Conservation (phyloP, 129 eudicot genomes). For the Pulicaria dysenterica region DNA sequence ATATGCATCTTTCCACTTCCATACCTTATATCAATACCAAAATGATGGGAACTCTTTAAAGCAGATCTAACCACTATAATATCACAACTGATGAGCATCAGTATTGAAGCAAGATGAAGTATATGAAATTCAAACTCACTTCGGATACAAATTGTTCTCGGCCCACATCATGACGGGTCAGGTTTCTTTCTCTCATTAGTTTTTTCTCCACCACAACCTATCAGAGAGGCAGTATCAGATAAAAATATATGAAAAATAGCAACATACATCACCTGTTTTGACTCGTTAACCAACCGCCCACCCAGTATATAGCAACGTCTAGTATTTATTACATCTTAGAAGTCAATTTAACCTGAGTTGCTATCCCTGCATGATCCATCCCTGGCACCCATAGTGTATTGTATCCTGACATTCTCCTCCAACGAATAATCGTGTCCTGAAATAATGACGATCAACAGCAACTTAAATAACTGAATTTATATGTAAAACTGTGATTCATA, state of each 20-base stretch:
- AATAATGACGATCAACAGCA: conserved; percentile 16
- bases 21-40: conserved; percentile 58
- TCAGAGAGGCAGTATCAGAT: not conserved
- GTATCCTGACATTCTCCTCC: conserved; percentile 96
- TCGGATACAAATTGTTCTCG: conserved; percentile 80
- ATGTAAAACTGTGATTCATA: not conserved
- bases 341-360: conserved; percentile 76
- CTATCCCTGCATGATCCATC: conserved; percentile 99
- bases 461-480: not conserved
- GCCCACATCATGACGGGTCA: conserved; percentile 88
- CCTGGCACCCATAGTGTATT: conserved; percentile 98
- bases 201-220: conserved; percentile 99
- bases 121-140: conserved; percentile 55
- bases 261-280: not conserved
- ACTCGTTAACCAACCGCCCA: conserved; percentile 14
- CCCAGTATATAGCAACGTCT: conserved; percentile 3
- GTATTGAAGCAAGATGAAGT: not conserved
- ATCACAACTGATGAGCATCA: not conserved
- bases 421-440: conserved; percentile 92
- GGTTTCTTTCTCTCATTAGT: conserved; percentile 72
- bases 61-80: not conserved
- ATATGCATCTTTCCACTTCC: conserved; percentile 90
- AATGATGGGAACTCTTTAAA: not conserved
- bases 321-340: not conserved
- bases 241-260: not conserved